These are phyloP conservation scores for Sabuloglossum arenarium DNA, from an alignment of 495 filamentous ascomycete genomes.

Conservation along the genomic window DNA sequence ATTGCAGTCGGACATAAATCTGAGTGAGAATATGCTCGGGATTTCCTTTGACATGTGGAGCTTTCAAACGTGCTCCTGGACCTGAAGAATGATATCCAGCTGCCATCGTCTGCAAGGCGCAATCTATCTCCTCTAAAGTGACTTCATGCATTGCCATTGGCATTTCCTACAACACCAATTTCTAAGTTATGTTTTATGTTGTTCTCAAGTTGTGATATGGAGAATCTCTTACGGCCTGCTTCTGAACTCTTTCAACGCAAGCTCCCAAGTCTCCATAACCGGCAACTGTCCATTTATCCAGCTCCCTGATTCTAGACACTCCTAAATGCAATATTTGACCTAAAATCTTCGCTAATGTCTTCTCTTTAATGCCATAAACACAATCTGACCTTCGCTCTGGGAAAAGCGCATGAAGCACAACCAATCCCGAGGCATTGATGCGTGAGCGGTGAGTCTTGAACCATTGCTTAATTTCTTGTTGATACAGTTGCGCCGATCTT, in stretches of 20 bases:
- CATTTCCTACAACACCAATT: not conserved
- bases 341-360: constrained; percentile 37
- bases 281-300: constrained; percentile 36
- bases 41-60: constrained; percentile 17
- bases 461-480: not conserved
- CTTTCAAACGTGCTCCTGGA: constrained; percentile 26
- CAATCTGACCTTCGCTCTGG: constrained; percentile 57
- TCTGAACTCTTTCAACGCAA: constrained; percentile 47
- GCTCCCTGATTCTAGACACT: constrained; percentile 32
- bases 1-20: constrained; percentile 37
- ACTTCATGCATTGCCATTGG: constrained; percentile 22
- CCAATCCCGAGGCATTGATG: not conserved
- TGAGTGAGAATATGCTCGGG: constrained; percentile 28
- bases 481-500: not conserved
- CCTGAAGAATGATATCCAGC: constrained; percentile 47
- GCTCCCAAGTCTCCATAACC: constrained; percentile 43
- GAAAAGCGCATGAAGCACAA: constrained; percentile 22
- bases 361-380: constrained; percentile 44
- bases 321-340: constrained; percentile 42
- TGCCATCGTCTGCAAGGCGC: constrained; percentile 38
- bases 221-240: constrained; percentile 30
- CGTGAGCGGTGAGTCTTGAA: not conserved
- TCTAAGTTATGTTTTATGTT: not conserved
- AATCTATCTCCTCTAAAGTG: constrained; percentile 57
- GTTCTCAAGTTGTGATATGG: too few relatives aligned